Percentiles rank a stretch among this genome's conserved stretches.
These are phyloP conservation scores for Haplographium delicatum DNA, from an alignment of 495 filamentous ascomycete species.

Conservation along the genomic window DNA sequence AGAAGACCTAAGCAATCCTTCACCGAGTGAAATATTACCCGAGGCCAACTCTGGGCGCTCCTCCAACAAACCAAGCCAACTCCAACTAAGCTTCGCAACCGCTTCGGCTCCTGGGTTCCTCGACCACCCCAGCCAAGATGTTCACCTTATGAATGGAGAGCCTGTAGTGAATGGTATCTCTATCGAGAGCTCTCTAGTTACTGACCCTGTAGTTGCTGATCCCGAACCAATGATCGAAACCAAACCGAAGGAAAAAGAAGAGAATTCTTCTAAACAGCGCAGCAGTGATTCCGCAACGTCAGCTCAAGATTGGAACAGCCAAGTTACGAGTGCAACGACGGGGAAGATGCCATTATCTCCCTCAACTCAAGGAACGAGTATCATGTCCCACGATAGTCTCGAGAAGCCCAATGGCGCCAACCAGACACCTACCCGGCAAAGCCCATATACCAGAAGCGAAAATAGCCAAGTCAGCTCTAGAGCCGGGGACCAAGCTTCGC, in stretches of 20 bases:
- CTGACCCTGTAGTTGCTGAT: constrained; percentile 14
- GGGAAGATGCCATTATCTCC: constrained; percentile 53
- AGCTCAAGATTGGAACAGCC: constrained; percentile 42
- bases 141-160: constrained; percentile 2
- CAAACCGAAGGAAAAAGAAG: too few species aligned
- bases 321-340: constrained; percentile 51
- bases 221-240: constrained; percentile 22
- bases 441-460: constrained; percentile 1
- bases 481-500: background rate
- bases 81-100: constrained; percentile 17
- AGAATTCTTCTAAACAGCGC: constrained; percentile 41
- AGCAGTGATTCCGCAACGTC: constrained; percentile 44
- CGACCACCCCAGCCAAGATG: constrained; percentile 11
- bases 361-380: constrained; percentile 53
- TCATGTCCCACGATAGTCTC: constrained; percentile 35
- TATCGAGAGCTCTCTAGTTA: constrained; percentile 11
- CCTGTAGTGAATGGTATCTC: constrained; percentile 15
- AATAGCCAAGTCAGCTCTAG: background rate
- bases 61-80: constrained; percentile 16
- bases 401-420: constrained; percentile 4
- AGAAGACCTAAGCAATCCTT: background rate
- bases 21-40: constrained; percentile 9
- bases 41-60: constrained; percentile 5
- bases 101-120: constrained; percentile 13
- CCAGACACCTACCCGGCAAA: constrained; percentile 7